Base-by-base conservation (phyloP, 345 rosid genomes). In the Rhodamnia argentea region DNA sequence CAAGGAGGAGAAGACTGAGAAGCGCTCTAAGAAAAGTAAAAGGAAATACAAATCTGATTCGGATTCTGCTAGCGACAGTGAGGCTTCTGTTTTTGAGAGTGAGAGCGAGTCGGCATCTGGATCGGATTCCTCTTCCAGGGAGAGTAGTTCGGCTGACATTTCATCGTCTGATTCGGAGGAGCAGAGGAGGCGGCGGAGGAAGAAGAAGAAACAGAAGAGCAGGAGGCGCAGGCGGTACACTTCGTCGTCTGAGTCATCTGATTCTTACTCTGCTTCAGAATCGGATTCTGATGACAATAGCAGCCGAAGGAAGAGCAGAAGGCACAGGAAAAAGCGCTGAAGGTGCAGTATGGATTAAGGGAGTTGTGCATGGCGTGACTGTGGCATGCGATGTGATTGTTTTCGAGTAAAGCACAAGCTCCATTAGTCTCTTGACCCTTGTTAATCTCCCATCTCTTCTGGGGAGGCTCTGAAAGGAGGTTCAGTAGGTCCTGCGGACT, bases 71-170 rank as follows among this genome's bases (percentile, higher is more conserved):
- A 94, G 93, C 88, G 99, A 92, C 62, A 96, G 98, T 60, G 99
- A 96, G 93, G 97, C 97, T 83, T 96, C 99, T 0, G 96, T 97
- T 86, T 97, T 97, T 29, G 98, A 94, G 91, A 92, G 96, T 27
- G 98, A 95, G 70, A 95, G 97, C 82, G 94, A 89, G 82, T 93
- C 94, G 7, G 94, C 90, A 50, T 94, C 95, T 0, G 96, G 88
- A 24, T 93, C 96, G 0, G 98, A 93, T 23, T 92, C 86, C 52
- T 95, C 96, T 58, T 94, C 94, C 1, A 92, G 85, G 84, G 95
- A 91, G 90, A 94, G 94, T 82, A 95, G 98, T 82, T 93, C 93
- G 0, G 92, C 85, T 18, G 92, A 89, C 88, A 92, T 95, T 52
- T 97, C 99, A 13, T 95, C 98, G 2, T 91, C 96, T 13, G 96